Evolutionary conservation across 768 basidiomycete species (phyloP).

Genomic region (Hirschioporus abietinus): DNA sequence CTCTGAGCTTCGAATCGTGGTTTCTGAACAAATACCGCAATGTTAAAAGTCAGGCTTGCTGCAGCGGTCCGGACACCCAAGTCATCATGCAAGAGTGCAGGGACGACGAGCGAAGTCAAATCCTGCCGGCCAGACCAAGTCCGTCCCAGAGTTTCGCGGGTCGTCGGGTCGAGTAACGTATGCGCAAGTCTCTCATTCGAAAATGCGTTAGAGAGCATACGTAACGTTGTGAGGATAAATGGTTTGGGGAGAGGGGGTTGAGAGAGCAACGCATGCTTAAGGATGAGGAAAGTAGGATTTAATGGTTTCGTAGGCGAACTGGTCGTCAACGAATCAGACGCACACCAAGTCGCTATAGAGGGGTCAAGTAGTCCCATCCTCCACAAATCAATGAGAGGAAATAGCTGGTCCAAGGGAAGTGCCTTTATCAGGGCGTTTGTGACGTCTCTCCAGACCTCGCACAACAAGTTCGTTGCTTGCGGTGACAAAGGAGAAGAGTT

Average conservation of each 20-base stretch:
- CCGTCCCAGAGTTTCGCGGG: not conserved
- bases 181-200: constrained; percentile 35
- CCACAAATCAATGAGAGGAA: constrained; percentile 83
- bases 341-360: constrained; percentile 46
- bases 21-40: constrained; percentile 61
- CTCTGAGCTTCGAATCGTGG: constrained; percentile 41
- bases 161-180: constrained; percentile 29
- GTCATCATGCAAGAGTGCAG: constrained; percentile 65
- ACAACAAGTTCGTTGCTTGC: constrained; percentile 21
- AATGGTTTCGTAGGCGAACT: constrained; percentile 20
- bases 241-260: constrained; percentile 31
- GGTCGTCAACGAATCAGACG: constrained; percentile 13
- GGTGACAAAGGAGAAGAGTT: constrained; percentile 14
- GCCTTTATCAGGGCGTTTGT: constrained; percentile 37
- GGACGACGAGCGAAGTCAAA: constrained; percentile 54
- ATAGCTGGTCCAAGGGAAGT: constrained; percentile 54
- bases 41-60: constrained; percentile 77
- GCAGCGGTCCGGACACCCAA: constrained; percentile 67
- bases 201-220: constrained; percentile 66
- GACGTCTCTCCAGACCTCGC: constrained; percentile 37
- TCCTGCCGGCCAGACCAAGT: constrained; percentile 23
- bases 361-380: constrained; percentile 69
- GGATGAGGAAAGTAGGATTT: constrained; percentile 37
- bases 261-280: constrained; percentile 30
- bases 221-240: constrained; percentile 58